Evolutionary conservation across 345 rosid genomes (phyloP).

Genomic region (Eucalyptus tenuipes): DNA sequence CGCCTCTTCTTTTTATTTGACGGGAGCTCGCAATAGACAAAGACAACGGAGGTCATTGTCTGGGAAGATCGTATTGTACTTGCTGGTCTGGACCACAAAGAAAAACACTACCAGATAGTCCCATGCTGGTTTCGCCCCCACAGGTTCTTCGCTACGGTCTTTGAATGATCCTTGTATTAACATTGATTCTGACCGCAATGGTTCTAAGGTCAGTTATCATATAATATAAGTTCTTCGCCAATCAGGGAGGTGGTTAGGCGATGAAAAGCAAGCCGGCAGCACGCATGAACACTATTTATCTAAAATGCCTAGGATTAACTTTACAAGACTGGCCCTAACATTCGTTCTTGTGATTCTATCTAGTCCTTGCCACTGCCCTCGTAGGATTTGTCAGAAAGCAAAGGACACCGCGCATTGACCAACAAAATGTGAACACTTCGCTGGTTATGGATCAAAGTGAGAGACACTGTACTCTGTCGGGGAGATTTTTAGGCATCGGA

Average conservation of each 20-base stretch:
- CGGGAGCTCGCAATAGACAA: not conserved
- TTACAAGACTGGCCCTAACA: not conserved
- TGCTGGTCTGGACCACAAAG: not conserved
- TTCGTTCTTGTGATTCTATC: not conserved
- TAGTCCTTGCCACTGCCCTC: not conserved
- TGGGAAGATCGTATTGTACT: not conserved
- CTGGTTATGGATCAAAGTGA: constrained; percentile 35
- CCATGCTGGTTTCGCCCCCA: not conserved
- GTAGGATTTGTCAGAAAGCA: not conserved
- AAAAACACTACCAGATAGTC: not conserved
- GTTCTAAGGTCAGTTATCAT: not conserved
- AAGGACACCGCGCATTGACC: not conserved
- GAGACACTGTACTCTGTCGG: constrained; percentile 60
- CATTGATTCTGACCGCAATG: not conserved
- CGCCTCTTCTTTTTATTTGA: not conserved
- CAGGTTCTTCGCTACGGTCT: not conserved
- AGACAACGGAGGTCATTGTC: not conserved
- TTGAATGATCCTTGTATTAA: not conserved
- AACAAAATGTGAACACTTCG: not conserved
- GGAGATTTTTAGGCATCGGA: constrained; percentile 50
- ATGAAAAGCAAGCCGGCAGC: not conserved
- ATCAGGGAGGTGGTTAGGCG: not conserved
- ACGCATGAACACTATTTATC: not conserved
- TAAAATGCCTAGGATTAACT: not conserved
- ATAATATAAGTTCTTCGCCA: not conserved